Base-by-base conservation (phyloP, 768 basidiomycete species). In the Boletus vinaceobasis region DNA sequence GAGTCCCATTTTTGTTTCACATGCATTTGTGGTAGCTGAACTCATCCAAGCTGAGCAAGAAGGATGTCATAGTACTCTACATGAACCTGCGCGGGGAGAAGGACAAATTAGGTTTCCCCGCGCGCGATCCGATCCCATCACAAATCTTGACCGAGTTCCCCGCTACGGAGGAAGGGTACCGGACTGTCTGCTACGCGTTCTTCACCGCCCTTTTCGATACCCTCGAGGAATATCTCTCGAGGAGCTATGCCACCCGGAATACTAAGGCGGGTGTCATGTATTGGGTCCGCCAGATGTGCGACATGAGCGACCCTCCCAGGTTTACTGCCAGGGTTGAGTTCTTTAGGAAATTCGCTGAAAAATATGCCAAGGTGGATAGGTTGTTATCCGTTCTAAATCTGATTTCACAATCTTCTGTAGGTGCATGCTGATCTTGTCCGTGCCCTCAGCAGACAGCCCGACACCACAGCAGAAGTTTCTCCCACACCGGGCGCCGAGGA, bases 141-240 rank as follows among this genome's bases (percentile, higher is more conserved):
- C 8, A 37, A 7, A 54, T 65, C 15, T 46, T 65, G 23, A 60
- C 59, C 5, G 17, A 51, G 10, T 52, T 48, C 6, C 37, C 48
- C 2, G 1, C 11, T 2, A 32, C 45, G 6, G 23, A 6, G 8
- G 11, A 11, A 5, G 46, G 15, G 0, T 66, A 64, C 23, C 36
- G 23, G 11, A 29, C 19, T 0, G 7, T 43, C 8, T 65, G 59
- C 40, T 60, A 44, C 7, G 44, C 52, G 0, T 55, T 65, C 43
- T 51, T 65, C 44, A 50, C 39, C 1, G 60, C 63, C 10, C 42
- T 65, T 21, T 65, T 65, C 5, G 21, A 36, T 1, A 35, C 47
- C 0, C 40, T 63, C 4, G 3, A 47, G 1, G 42, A n/a, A 17
- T 26, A 37, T 33, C 26, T 65, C 15, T 14, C 29, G 2, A 31